Base-by-base conservation (phyloP, 805 yeast species). In the Wickerhamiella brachini region DNA sequence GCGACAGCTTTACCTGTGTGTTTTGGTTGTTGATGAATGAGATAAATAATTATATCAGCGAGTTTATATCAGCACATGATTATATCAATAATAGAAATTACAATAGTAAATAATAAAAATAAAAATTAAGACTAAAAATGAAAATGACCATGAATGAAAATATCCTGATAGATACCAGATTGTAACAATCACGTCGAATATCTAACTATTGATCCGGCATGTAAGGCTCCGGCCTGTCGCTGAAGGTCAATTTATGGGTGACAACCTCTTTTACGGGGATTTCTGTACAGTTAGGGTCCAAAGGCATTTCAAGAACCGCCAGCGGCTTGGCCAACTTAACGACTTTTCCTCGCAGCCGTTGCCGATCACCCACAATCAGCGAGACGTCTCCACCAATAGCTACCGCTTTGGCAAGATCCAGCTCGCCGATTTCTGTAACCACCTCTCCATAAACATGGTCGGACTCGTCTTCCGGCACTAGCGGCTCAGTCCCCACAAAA, bases 191-290 rank as follows among this genome's bases (percentile, higher is more conserved):
- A n/a, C n/a, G n/a, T n/a, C 26, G 26, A n/a, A 29, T 18, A 23
- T 23, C 20, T 7, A 23, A 12, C 34, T 29, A 26, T 7, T 29
- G 12, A 29, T 44, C 21, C 15, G 46, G 23, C 46, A 44, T 44
- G 13, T 45, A 45, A 4, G 61, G 60, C 51, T 58, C 60, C 1
- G 61, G 61, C 48, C 59, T 55, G 26, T 53, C 48, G 49, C 49
- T 47, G 42, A 57, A 58, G 22, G 57, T 41, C 7, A 52, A 37
- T 29, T 55, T 53, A 49, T 58, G 54, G 15, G 53, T 51, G 31
- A 58, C 37, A 8, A 58, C 29, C 20, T 57, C 56, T 2, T 48
- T 26, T 5, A 55, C 60, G 12, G 49, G 49, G 1, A 54, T 31
- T 39, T 51, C 55, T 1, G 44, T 37, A 13, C 42, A 46, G 1